These are phyloP conservation scores for Seiridium cupressi DNA, from an alignment of 2,329 filamentous ascomycete species.

Conservation along the genomic window DNA sequence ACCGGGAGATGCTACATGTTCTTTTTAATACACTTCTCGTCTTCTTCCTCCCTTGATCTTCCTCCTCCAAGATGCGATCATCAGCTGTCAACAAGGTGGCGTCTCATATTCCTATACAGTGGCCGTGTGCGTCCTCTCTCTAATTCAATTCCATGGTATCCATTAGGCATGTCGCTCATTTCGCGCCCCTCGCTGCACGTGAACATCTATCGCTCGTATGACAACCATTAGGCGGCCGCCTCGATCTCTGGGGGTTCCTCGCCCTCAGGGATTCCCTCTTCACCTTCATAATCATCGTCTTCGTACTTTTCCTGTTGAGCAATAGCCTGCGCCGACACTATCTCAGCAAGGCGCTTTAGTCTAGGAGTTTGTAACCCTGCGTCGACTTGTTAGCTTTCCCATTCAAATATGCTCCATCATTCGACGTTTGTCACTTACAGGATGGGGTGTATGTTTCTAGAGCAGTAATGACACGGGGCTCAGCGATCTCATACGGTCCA, in stretches of 20 bases:
- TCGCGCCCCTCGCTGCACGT: not conserved
- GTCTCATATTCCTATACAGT: not conserved
- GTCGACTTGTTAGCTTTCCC: conserved; percentile 21
- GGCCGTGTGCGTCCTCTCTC: not conserved
- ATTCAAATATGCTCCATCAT: no score
- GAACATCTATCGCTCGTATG: not conserved
- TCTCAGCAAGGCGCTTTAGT: conserved; percentile 94
- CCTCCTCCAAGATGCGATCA: not conserved
- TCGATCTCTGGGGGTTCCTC: conserved; percentile 44
- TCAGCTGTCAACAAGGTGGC: not conserved
- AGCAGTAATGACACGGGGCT: conserved; percentile 92
- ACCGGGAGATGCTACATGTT: conserved; percentile 8
- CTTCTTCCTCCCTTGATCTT: not conserved
- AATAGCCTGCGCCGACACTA: conserved; percentile 94
- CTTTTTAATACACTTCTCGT: conserved; percentile 6
- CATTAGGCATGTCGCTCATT: conserved; percentile 4
- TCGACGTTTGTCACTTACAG: conserved; percentile 59
- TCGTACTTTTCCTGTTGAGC: conserved; percentile 85
- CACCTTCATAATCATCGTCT: conserved; percentile 41
- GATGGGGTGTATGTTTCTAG: conserved; percentile 97
- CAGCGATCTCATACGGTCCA: conserved; percentile 96
- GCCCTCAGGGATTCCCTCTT: conserved; percentile 43
- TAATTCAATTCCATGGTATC: conserved; percentile 9
- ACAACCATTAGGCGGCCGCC: conserved; percentile 21
- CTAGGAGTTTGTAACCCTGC: conserved; percentile 92